These are phyloP conservation scores for Solanum appendiculatum DNA, from an alignment of 257 asterid genomes.

Conservation along the genomic window DNA sequence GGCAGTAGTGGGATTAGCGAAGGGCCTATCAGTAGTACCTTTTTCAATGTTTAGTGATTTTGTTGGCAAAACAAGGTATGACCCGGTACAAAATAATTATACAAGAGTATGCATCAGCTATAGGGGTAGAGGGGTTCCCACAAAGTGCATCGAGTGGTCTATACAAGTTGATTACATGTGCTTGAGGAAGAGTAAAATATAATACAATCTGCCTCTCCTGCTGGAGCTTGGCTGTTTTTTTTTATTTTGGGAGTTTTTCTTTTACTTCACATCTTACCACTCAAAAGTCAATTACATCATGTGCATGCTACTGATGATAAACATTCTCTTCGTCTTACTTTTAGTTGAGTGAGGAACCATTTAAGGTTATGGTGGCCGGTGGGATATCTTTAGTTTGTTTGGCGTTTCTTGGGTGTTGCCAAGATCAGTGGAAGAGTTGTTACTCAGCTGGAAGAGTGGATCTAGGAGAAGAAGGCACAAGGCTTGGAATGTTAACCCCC, in stretches of 20 bases:
- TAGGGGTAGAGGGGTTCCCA: neutral
- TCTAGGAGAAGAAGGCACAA: neutral
- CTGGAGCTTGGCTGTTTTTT: neutral
- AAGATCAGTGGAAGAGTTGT: neutral
- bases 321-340: neutral
- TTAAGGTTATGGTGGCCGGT: neutral
- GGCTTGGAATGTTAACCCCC: neutral
- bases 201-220: neutral
- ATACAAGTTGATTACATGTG: neutral
- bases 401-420: neutral
- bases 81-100: neutral
- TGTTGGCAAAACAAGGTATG: neutral
- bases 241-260: neutral
- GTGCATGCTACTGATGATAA: neutral
- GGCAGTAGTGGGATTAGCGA: neutral
- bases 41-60: neutral
- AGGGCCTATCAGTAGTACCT: neutral
- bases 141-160: neutral
- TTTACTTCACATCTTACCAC: neutral
- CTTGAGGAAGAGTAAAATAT: neutral
- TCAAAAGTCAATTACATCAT: neutral
- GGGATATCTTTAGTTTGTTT: neutral
- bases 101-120: neutral
- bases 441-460: neutral
- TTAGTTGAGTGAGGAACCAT: neutral